phyloP scores from a whole-genome alignment of 2,329 filamentous ascomycete genomes.

The Orbilia javanica region DNA sequence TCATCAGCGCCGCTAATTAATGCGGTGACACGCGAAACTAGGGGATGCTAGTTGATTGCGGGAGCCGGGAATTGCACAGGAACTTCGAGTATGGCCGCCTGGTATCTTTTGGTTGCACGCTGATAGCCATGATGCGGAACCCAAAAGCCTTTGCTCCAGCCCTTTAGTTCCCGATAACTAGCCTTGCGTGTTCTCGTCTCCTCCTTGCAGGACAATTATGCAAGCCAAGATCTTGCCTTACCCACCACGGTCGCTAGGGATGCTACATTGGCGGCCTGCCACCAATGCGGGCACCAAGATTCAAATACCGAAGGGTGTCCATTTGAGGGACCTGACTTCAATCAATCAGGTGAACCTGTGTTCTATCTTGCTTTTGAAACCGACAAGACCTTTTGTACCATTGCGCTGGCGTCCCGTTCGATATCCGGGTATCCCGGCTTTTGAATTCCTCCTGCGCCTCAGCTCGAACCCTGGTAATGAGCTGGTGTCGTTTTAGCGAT shows the following conservation, averaged over 20 bases:
- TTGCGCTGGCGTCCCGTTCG: constrained; percentile 35
- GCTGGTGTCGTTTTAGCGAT: constrained; percentile 21
- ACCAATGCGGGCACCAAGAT: neutral
- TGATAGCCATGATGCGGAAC: neutral
- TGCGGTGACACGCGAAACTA: constrained; percentile 24
- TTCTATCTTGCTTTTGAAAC: constrained; percentile 4
- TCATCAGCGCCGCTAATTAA: constrained; percentile 10
- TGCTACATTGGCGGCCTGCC: constrained; percentile 28
- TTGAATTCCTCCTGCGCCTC: constrained; percentile 48
- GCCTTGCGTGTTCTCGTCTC: constrained; percentile 32
- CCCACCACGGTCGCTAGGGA: constrained; percentile 21
- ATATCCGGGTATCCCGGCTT: constrained; percentile 51
- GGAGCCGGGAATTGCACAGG: neutral
- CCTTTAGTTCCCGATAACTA: constrained; percentile 33
- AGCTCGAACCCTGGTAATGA: constrained; percentile 35
- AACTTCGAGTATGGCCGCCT: neutral
- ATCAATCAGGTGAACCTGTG: constrained; percentile 22
- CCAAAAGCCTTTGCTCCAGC: constrained; percentile 23
- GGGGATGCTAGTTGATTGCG: neutral
- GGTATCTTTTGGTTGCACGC: neutral
- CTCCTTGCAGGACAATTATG: constrained; percentile 50
- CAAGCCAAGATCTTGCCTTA: constrained; percentile 29
- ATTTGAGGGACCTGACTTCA: constrained; percentile 16
- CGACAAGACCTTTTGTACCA: constrained; percentile 2
- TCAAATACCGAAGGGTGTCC: constrained; percentile 14